Percentiles rank a stretch among this genome's conserved stretches.
Conservation (phyloP, 352 stramenopile genomes). For the Globisporangium radiosum region DNA sequence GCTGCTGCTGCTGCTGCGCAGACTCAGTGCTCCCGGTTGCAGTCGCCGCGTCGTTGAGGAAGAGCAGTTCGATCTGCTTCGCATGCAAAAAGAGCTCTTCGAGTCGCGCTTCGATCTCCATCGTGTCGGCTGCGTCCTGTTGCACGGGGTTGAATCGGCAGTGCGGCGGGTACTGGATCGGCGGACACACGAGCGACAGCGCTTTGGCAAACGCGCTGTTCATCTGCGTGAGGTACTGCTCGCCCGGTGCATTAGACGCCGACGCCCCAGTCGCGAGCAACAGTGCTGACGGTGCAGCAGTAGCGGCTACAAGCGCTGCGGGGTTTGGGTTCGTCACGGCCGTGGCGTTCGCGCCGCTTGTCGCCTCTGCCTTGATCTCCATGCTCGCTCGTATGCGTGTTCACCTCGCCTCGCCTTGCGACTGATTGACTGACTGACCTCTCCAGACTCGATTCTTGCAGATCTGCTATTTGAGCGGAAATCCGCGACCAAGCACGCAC, state of each 20-base stretch:
- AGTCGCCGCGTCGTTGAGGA: conserved; percentile 32
- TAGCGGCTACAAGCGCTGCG: not conserved
- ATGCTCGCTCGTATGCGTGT: conserved; percentile 1
- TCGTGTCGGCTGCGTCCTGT: conserved; percentile 67
- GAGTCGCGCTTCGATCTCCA: conserved; percentile 59
- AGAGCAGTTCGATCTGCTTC: conserved; percentile 77
- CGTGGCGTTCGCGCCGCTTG: conserved; percentile 6
- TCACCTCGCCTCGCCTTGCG: too few species aligned
- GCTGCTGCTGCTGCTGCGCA: conserved; percentile 13
- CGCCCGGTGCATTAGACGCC: conserved; percentile 14
- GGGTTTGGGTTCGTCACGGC: conserved; percentile 11
- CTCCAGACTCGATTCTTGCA: not conserved
- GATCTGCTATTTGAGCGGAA: too few species aligned
- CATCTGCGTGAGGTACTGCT: conserved; percentile 54
- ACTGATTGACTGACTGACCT: not conserved
- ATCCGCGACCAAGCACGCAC: too few species aligned
- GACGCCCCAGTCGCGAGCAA: not conserved
- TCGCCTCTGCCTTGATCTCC: conserved; percentile 13
- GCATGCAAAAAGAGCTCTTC: conserved; percentile 76
- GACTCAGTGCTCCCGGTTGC: not conserved
- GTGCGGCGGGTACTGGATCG: conserved; percentile 79
- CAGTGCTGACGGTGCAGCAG: not conserved
- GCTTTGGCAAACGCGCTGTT: conserved; percentile 70
- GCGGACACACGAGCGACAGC: conserved; percentile 65
- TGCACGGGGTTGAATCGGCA: conserved; percentile 81